Percentiles rank a stretch among this genome's conserved stretches.
These are phyloP conservation scores for Aspergillus sp. DNA, from an alignment of 2,329 filamentous ascomycete species.

Conservation along the genomic window DNA sequence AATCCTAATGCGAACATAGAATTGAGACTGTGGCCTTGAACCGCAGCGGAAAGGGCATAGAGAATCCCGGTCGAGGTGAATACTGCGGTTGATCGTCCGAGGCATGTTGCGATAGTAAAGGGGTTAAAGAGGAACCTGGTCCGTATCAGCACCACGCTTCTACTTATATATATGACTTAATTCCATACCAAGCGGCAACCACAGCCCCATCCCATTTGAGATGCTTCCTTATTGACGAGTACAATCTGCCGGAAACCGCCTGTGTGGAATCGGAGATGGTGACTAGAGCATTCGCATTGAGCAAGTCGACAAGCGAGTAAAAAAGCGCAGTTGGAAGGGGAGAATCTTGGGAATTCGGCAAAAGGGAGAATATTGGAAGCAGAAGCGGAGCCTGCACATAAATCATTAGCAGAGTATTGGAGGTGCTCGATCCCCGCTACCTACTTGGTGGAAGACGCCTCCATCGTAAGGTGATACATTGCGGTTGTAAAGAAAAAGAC, in stretches of 20 bases:
- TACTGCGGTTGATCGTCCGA: slow-evolving; percentile 83
- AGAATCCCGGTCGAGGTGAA: slow-evolving; percentile 89
- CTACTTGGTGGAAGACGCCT: slow-evolving; percentile 71
- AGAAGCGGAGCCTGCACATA: slow-evolving; percentile 72
- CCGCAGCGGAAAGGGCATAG: slow-evolving; percentile 77
- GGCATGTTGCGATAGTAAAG: slow-evolving; percentile 85
- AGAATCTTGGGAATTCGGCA: slow-evolving; percentile 67
- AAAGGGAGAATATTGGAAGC: slow-evolving; percentile 83
- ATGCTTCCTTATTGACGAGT: slow-evolving; percentile 73
- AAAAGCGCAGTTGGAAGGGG: slow-evolving; percentile 76
- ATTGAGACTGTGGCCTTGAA: slow-evolving; percentile 69
- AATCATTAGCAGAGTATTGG: slow-evolving; percentile 1
- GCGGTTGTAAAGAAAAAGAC: slow-evolving; percentile 90
- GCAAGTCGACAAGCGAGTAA: slow-evolving; percentile 76
- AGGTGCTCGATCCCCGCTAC: background rate
- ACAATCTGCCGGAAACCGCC: slow-evolving; percentile 70
- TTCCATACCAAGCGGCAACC: slow-evolving; percentile 72
- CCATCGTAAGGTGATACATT: slow-evolving; percentile 97
- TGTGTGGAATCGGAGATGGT: slow-evolving; percentile 80
- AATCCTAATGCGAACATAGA: slow-evolving; percentile 83
- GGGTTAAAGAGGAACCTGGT: slow-evolving; percentile 90
- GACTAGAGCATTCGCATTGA: slow-evolving; percentile 77
- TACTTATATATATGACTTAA: background rate
- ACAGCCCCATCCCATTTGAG: slow-evolving; percentile 72
- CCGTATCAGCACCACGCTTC: slow-evolving; percentile 4